These are phyloP conservation scores for Physaria fendleri DNA, from an alignment of 345 rosid species.

Conservation along the genomic window DNA sequence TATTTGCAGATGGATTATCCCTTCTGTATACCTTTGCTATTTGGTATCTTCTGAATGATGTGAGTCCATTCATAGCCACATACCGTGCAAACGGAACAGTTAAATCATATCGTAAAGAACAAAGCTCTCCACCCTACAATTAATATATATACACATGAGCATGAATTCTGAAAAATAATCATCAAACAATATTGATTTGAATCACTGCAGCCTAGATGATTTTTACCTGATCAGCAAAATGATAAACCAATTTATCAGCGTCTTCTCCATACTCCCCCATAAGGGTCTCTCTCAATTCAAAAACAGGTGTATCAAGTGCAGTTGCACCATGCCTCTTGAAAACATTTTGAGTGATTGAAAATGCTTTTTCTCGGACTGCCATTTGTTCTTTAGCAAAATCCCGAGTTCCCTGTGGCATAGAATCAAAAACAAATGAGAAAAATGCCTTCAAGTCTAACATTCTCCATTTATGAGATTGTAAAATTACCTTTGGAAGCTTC, in stretches of 20 bases:
- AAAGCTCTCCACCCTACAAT: slow-evolving; percentile 90
- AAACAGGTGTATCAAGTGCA: slow-evolving; percentile 91
- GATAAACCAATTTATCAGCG: slow-evolving; percentile 82
- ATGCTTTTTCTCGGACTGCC: slow-evolving; percentile 73
- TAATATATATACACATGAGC: slow-evolving; percentile 1
- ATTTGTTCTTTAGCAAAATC: slow-evolving; percentile 90
- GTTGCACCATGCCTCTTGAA: slow-evolving; percentile 92
- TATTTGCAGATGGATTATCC: slow-evolving; percentile 91
- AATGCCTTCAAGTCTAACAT: background rate
- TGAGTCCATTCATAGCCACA: slow-evolving; percentile 85
- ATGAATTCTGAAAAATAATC: background rate
- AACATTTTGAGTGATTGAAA: slow-evolving; percentile 62
- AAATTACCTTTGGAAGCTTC: slow-evolving; percentile 83
- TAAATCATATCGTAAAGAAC: slow-evolving; percentile 86
- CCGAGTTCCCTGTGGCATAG: slow-evolving; percentile 66
- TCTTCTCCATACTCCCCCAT: slow-evolving; percentile 96
- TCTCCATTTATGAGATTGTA: background rate
- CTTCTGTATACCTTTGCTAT: slow-evolving; percentile 89
- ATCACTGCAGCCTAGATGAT: background rate
- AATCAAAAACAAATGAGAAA: slow-evolving; percentile 14
- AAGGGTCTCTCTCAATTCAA: slow-evolving; percentile 90
- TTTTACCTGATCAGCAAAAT: slow-evolving; percentile 92
- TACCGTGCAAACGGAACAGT: slow-evolving; percentile 93
- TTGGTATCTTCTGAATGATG: slow-evolving; percentile 77
- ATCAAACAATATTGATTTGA: background rate